Percentiles rank a stretch among this genome's conserved stretches.
Conservation (phyloP, 2,329 filamentous ascomycete species). For the Fragosphaeria purpurea region DNA sequence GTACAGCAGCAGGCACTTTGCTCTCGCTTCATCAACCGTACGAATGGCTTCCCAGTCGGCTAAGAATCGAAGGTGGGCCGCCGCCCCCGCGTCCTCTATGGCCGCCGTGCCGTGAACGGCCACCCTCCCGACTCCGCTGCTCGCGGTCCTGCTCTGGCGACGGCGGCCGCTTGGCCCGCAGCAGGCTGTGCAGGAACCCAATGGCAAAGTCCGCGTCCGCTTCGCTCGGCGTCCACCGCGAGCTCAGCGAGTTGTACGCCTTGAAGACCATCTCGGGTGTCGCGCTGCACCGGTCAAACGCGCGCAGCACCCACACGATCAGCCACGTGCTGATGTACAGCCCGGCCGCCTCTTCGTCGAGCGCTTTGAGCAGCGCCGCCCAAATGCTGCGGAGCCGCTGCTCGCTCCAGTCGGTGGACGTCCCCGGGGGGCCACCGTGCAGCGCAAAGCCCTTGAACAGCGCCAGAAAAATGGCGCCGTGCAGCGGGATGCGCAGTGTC, state of each 20-base stretch:
- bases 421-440: conserved; percentile 54
- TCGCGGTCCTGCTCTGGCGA: not conserved
- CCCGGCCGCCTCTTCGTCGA: conserved; percentile 34
- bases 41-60: conserved; percentile 4
- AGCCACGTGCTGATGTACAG: conserved; percentile 52
- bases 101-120: not conserved
- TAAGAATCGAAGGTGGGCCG: not conserved
- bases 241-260: conserved; percentile 41
- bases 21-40: not conserved
- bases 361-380: conserved; percentile 48
- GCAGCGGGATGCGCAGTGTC: conserved; percentile 53
- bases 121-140: too few species aligned
- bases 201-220: conserved; percentile 37
- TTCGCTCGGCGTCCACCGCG: conserved; percentile 35
- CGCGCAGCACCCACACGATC: conserved; percentile 49
- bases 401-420: conserved; percentile 59
- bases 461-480: conserved; percentile 68
- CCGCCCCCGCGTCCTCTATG: not conserved
- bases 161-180: conserved; percentile 16
- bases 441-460: conserved; percentile 72
- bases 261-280: conserved; percentile 39
- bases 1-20: too few species aligned
- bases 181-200: conserved; percentile 32
- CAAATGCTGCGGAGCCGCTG: conserved; percentile 59
- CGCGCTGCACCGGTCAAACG: conserved; percentile 50